Evolutionary conservation across 1,139 yeast species (phyloP), one percentile per base, ranked within the genome.

Genomic region (Lodderomyces orthopsilosis): DNA sequence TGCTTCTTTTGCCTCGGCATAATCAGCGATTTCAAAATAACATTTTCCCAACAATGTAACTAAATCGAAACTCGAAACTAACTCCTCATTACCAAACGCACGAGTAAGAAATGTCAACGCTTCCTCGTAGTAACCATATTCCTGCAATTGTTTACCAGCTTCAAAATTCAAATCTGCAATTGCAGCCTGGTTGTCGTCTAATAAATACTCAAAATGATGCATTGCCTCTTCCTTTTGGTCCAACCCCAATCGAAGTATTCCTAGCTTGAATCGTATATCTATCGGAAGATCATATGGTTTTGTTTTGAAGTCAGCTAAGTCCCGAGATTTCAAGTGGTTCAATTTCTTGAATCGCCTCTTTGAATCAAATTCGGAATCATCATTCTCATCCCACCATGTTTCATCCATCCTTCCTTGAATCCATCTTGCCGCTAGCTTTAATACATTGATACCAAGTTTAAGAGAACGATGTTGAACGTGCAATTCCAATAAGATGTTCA

Each of bases 361-460:
- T 36, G 46, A 49, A 58, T 85, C 94, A 62, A 84, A 93, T 61
- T 93, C 98, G 0, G 87, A 68, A 61, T 93, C 98, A 61, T 93
- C 98, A 10, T 70, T 69, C 10, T 66, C 64, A 26, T 84, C 90
- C 51, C 87, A 89, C 98, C 98, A 93, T 73, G 85, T 89, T 61
- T 93, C 96, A 19, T 67, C 68, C 26, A 70, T 77, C 51, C 98
- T 75, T 9, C 73, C 74, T 51, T 86, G 90, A 14, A 91, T 76
- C 94, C 96, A 90, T 45, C 98, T 70, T 1, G 96, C 78, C 10
- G 88, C 85, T 28, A 76, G 67, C 54, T 86, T 85, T 38, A 89
- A 75, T 0, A 81, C 73, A 43, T 74, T 75, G 17, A 90, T 74
- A 1, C 93, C 94, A 13, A 77, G 68, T 6, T 62, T 55, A 75